Percentiles rank a stretch among this genome's conserved stretches.
phyloP scores from a whole-genome alignment of 768 basidiomycete species.

The Chiua virens region DNA sequence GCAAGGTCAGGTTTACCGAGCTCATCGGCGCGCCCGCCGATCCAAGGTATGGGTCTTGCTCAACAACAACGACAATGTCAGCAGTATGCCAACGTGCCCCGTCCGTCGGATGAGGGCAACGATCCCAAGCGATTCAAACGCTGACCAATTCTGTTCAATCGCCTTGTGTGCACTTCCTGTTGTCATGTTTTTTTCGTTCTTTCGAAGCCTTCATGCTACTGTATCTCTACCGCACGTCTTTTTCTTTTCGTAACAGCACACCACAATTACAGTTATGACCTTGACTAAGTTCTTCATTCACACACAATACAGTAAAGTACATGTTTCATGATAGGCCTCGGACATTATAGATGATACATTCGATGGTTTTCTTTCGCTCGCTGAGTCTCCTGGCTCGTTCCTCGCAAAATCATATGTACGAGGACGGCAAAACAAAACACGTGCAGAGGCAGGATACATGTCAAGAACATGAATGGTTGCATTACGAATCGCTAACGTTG shows the following conservation, averaged over 20 bases:
- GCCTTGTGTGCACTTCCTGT: neutral
- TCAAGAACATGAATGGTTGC: neutral
- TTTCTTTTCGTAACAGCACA: no score
- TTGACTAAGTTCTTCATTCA: no score
- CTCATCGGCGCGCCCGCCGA: slow-evolving; percentile 20
- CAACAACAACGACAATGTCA: slow-evolving; percentile 31
- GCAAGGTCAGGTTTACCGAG: slow-evolving; percentile 10
- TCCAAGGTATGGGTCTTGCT: slow-evolving; percentile 41
- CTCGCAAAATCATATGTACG: no score
- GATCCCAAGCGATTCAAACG: slow-evolving; percentile 44
- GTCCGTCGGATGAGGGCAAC: slow-evolving; percentile 29
- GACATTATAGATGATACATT: neutral
- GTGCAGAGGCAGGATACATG: neutral
- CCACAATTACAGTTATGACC: no score
- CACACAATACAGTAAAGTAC: no score
- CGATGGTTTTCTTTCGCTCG: neutral
- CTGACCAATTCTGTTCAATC: slow-evolving; percentile 15
- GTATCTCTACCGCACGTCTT: neutral
- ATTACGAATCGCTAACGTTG: neutral
- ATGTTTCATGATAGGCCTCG: no score
- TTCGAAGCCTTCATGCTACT: neutral
- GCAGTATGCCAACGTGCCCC: slow-evolving; percentile 8
- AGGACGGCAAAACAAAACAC: no score
- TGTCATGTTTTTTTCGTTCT: neutral
- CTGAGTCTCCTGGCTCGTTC: neutral